phyloP scores from a whole-genome alignment of 1,284 basidiomycete genomes.

The Puccinia horiana region DNA sequence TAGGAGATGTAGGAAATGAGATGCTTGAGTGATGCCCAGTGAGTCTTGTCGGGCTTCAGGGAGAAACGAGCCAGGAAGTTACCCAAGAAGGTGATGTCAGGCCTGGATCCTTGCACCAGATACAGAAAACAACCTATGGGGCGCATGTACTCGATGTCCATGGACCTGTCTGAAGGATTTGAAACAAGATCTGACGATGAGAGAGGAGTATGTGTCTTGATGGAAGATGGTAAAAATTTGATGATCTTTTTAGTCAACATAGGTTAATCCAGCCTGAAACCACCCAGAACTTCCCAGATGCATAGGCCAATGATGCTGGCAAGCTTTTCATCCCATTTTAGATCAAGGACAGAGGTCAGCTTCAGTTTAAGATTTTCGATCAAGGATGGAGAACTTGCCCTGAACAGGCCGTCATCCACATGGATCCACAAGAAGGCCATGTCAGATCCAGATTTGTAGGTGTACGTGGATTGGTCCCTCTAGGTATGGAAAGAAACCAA shows the following conservation, averaged over 20 bases:
- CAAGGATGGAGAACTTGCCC: not conserved
- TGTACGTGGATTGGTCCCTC: not conserved
- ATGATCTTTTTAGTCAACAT: not conserved
- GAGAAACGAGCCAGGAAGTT: not conserved
- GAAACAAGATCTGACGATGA: not conserved
- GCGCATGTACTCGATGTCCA: not conserved
- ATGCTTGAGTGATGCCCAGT: slow-evolving; percentile 18
- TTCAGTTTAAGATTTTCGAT: not conserved
- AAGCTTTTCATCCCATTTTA: not conserved
- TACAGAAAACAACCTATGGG: not conserved
- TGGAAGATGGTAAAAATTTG: not conserved
- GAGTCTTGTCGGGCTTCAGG: not conserved
- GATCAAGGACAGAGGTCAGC: not conserved
- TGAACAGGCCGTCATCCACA: slow-evolving; percentile 11
- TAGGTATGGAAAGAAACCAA: not conserved
- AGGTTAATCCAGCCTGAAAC: not conserved
- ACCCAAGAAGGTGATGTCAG: not conserved
- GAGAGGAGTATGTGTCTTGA: not conserved
- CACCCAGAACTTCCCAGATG: not conserved
- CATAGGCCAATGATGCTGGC: not conserved
- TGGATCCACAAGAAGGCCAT: not conserved
- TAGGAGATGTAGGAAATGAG: not conserved
- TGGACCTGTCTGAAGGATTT: not conserved
- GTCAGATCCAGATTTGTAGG: not conserved
- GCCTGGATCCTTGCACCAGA: not conserved